phyloP scores from a whole-genome alignment of 305 asterid genomes.

The Fraxinus baroniana region DNA sequence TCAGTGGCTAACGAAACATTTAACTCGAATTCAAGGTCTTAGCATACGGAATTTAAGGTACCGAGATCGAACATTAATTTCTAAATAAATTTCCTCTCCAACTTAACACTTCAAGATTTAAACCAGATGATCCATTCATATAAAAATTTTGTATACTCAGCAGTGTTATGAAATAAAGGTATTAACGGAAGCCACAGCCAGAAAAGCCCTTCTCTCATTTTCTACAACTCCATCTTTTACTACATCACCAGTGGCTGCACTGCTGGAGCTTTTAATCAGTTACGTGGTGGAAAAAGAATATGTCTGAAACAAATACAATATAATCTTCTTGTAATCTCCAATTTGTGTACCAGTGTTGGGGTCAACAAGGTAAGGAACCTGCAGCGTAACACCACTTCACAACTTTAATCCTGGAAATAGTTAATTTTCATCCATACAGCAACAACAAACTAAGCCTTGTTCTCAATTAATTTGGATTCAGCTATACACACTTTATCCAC shows the following conservation, averaged over 20 bases:
- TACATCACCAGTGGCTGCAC: slow-evolving; percentile 10
- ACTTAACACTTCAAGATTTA: not conserved
- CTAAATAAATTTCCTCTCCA: not conserved
- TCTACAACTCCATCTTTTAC: not conserved
- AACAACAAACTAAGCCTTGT: not conserved
- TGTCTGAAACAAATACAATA: slow-evolving; percentile 58
- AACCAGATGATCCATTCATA: not conserved
- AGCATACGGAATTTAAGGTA: not conserved
- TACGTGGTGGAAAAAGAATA: slow-evolving; percentile 31
- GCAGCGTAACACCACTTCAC: slow-evolving; percentile 23
- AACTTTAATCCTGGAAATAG: not conserved
- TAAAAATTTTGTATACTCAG: not conserved
- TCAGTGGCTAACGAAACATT: too few relatives aligned
- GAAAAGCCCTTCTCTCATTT: not conserved
- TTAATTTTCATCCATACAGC: not conserved
- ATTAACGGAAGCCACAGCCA: not conserved
- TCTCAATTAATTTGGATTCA: not conserved
- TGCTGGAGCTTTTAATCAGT: slow-evolving; percentile 19
- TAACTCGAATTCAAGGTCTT: too few relatives aligned
- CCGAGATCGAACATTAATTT: not conserved
- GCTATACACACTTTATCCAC: not conserved
- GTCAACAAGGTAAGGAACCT: slow-evolving; percentile 83
- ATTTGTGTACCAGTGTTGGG: slow-evolving; percentile 53
- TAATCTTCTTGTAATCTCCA: slow-evolving; percentile 61
- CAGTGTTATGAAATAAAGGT: not conserved